Evolutionary conservation across 164 flowering plant species (phyloP), one percentile per base, ranked within the genome.

Genomic region (Platanus orientalis): DNA sequence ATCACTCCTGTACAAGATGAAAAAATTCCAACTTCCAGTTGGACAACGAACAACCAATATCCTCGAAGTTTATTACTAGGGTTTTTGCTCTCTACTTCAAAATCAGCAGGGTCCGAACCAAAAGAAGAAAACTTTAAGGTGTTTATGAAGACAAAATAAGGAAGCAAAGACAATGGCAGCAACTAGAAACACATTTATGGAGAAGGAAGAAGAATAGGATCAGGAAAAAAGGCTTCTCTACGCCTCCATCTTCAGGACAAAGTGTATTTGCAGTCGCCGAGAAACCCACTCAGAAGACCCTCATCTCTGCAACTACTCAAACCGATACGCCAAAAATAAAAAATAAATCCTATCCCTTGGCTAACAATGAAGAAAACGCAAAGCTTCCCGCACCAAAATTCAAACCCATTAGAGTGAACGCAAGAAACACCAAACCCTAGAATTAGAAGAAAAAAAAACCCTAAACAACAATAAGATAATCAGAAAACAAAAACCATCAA

Each of bases 231-330:
- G n/a, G 32, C 11, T 19, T 61, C 56, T 59, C 73, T 71, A 76
- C 44, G 56, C 74, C 65, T 72, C 80, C 82, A 74, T 76, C 76
- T 64, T 74, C 57, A 14, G 45, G 11, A 20, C 70, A 63, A 70
- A 71, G 73, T 72, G 72, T 74, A 74, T 60, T 73, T 69, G 68
- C 68, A 70, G 65, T 60, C 19, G 39, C 25, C 1, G 26, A 36
- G 30, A 23, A 53, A 42, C 64, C 57, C 68, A 42, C 76, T 72
- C 71, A 79, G 47, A 54, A 51, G 76, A 69, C 79, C 75, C 82
- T 77, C 85, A 81, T 79, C 74, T 48, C 55, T 12, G 12, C 52
- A 53, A 44, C 36, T 58, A 47, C 24, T 45, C 49, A 29, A 40
- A n/a, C 50, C 60, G 34, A 49, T 10, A 49, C 59, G 28, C 19